These are phyloP conservation scores for Solanum bulbocastanum DNA, from an alignment of 257 asterid genomes.

Conservation along the genomic window DNA sequence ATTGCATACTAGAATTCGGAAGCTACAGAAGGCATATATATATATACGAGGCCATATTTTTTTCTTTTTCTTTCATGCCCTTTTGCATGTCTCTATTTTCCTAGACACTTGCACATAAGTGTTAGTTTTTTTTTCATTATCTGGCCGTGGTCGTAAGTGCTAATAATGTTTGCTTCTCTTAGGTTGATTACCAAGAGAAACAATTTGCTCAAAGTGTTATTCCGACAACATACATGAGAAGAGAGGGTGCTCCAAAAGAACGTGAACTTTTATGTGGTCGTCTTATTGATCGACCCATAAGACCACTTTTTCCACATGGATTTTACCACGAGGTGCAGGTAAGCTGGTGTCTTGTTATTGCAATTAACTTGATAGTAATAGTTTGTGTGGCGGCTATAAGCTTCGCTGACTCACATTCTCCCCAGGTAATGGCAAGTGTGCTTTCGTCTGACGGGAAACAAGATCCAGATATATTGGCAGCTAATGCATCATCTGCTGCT, in stretches of 20 bases:
- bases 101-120: too few relatives aligned
- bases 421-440: constrained; percentile 77
- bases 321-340: constrained; percentile 99
- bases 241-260: constrained; percentile 99
- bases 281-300: constrained; percentile 83
- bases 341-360: not conserved
- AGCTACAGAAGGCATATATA: not conserved
- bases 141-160: not conserved
- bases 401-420: not conserved
- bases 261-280: constrained; percentile 97
- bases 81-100: not conserved
- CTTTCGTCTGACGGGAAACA: constrained; percentile 91
- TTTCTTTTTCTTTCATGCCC: not conserved
- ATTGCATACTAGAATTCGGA: not conserved
- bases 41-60: not conserved
- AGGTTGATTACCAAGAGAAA: constrained; percentile 98
- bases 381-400: not conserved
- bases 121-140: not conserved
- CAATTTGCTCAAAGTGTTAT: constrained; percentile 89
- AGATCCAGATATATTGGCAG: constrained; percentile 98
- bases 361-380: not conserved
- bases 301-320: constrained; percentile 93
- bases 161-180: constrained; percentile 10
- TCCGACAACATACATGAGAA: constrained; percentile 80
- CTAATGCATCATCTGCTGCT: constrained; percentile 95